Conservation (phyloP, 2,329 filamentous ascomycete genomes). For the Lizonia empirigonia region DNA sequence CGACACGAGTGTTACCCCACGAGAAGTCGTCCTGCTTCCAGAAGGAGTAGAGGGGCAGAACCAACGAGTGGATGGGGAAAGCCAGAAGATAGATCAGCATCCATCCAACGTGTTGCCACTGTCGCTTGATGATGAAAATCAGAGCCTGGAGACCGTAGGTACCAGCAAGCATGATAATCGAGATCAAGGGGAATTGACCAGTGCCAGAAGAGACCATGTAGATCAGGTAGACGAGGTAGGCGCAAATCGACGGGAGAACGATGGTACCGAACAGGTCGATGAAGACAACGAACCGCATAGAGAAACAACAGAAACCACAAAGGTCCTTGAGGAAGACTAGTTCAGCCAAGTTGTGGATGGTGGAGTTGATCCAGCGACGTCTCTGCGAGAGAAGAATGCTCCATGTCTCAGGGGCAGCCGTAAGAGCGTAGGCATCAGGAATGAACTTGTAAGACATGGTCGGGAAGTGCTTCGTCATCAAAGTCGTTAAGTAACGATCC, state of each 20-base stretch:
- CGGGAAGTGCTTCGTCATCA: constrained; percentile 99
- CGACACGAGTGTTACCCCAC: constrained; percentile 98
- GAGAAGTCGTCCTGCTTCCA: constrained; percentile 99
- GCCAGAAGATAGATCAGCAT: constrained; percentile 99
- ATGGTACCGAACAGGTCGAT: constrained; percentile 92
- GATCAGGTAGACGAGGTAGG: constrained; percentile 86
- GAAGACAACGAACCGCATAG: constrained; percentile 95
- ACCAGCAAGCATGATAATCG: constrained; percentile 84
- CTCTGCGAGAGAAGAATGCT: constrained; percentile 94
- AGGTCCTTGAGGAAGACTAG: constrained; percentile 89
- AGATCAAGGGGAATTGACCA: constrained; percentile 83
- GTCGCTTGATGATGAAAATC: constrained; percentile 94
- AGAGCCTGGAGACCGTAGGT: constrained; percentile 95
- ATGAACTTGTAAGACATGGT: constrained; percentile 96
- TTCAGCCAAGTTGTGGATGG: constrained; percentile 93
- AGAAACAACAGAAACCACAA: constrained; percentile 98
- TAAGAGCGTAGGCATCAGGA: constrained; percentile 88
- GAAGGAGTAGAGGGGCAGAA: constrained; percentile 95
- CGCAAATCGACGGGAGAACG: constrained; percentile 86
- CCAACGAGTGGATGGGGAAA: constrained; percentile 89
- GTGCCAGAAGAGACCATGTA: constrained; percentile 72
- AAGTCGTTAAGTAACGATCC: constrained; percentile 93
- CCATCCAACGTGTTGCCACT: constrained; percentile 99
- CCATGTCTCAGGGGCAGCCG: constrained; percentile 93
- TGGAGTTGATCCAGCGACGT: constrained; percentile 99